Evolutionary conservation across 176 grass and related monocot species (phyloP).

Genomic region (Triticum turgidum): DNA sequence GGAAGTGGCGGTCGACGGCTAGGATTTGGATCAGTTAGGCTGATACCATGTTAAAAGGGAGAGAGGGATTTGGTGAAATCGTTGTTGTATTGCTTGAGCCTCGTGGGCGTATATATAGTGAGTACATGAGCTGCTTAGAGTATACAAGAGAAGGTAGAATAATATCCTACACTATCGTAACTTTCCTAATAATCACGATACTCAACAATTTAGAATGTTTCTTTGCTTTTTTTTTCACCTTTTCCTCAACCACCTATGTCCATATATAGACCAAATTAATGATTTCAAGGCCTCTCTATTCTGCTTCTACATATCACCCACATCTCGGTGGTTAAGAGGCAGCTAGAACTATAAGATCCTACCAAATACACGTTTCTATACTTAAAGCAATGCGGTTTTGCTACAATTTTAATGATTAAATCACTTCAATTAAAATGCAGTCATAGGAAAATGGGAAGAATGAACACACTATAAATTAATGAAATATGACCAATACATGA

Average conservation of each 20-base stretch:
- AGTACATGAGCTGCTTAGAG: too few relatives aligned
- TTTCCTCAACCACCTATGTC: neutral
- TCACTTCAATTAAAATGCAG: neutral
- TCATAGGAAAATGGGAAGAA: neutral
- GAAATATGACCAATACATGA: rapidly evolving
- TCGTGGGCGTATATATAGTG: too few relatives aligned
- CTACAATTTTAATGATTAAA: neutral
- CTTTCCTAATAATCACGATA: too few relatives aligned
- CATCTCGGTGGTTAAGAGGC: neutral
- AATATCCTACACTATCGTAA: too few relatives aligned
- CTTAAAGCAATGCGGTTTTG: neutral
- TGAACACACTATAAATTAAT: rapidly evolving
- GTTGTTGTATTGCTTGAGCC: too few relatives aligned
- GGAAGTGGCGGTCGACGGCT: too few relatives aligned
- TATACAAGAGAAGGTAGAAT: too few relatives aligned
- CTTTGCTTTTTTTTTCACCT: neutral
- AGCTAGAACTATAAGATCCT: neutral
- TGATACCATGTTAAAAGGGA: too few relatives aligned
- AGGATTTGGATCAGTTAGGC: too few relatives aligned
- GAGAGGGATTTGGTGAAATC: too few relatives aligned
- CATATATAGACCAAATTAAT: neutral
- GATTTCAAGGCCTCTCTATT: neutral
- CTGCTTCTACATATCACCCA: neutral
- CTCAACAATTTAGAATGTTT: too few relatives aligned
- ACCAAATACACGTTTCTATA: neutral